Evolutionary conservation across 192 early-diverging fungal species (phyloP).

Genomic region (Jimgerdemannia flammicorona): DNA sequence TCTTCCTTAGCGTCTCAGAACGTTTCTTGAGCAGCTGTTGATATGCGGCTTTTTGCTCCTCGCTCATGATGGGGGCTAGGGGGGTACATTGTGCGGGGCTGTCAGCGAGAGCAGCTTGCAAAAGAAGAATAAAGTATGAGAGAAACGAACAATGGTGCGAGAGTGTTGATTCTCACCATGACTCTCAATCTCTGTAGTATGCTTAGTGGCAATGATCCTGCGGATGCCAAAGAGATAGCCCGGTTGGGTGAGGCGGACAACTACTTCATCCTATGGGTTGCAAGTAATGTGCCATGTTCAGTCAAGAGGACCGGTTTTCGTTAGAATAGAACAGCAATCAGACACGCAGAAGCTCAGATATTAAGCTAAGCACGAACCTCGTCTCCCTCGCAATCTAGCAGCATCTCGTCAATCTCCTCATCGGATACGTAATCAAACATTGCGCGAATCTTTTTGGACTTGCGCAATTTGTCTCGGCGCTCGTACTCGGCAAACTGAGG

Average conservation of each 20-base stretch:
- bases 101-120: no score
- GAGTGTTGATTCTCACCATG: slow-evolving; percentile 27
- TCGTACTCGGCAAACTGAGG: slow-evolving; percentile 82
- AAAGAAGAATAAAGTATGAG: no score
- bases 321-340: no score
- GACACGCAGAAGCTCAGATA: no score
- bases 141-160: no score
- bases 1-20: slow-evolving; percentile 74
- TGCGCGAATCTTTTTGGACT: slow-evolving; percentile 70
- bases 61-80: slow-evolving; percentile 57
- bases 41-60: slow-evolving; percentile 83
- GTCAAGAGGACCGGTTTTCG: no score
- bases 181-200: slow-evolving; percentile 43
- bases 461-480: slow-evolving; percentile 73
- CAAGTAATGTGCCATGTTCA: neutral
- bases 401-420: slow-evolving; percentile 84
- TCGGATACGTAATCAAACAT: slow-evolving; percentile 74
- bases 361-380: slow-evolving; percentile 47
- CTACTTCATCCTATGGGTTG: slow-evolving; percentile 68
- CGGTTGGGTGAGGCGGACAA: slow-evolving; percentile 75
- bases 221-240: slow-evolving; percentile 71
- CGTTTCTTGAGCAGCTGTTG: slow-evolving; percentile 84
- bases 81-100: neutral
- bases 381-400: slow-evolving; percentile 76
- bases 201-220: slow-evolving; percentile 62